phyloP scores from a whole-genome alignment of 176 grass and related monocot species.

The Melocanna baccifera region DNA sequence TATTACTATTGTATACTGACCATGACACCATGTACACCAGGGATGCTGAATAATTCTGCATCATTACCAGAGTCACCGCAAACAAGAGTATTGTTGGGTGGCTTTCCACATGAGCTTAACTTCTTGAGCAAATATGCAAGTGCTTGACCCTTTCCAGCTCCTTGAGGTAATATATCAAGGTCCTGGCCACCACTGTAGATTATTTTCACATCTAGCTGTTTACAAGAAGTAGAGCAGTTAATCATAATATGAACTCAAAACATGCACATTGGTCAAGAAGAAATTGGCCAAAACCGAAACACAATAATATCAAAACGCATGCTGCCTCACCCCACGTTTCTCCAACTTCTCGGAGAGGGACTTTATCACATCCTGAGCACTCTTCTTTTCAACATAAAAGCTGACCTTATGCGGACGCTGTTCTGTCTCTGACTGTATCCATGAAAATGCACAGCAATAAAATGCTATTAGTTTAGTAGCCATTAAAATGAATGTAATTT shows the following conservation, averaged over 20 bases:
- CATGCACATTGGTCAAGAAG: background rate
- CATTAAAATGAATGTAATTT: background rate
- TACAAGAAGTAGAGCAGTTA: conserved; percentile 13
- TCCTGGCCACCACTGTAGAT: conserved; percentile 87
- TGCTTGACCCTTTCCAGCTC: conserved; percentile 86
- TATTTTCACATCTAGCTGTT: conserved; percentile 87
- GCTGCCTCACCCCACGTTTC: conserved; percentile 47
- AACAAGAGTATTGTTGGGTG: conserved; percentile 75
- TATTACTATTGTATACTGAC: conserved; percentile 52
- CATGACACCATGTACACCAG: conserved; percentile 83
- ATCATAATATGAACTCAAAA: background rate
- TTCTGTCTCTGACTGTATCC: conserved; percentile 28
- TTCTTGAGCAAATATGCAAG: conserved; percentile 89
- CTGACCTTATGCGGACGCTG: conserved; percentile 68
- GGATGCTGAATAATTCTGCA: conserved; percentile 81
- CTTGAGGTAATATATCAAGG: conserved; percentile 77
- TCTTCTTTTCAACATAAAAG: conserved; percentile 64
- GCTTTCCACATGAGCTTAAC: conserved; percentile 65
- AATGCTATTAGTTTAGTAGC: background rate
- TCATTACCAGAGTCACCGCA: conserved; percentile 90
- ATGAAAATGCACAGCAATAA: conserved; percentile 11
- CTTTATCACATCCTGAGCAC: conserved; percentile 60
- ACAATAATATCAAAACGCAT: background rate
- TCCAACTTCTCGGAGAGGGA: conserved; percentile 50
- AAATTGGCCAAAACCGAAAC: background rate